Base-by-base conservation (phyloP, 805 yeast genomes). In the Phaffomyces thermotolerans region DNA sequence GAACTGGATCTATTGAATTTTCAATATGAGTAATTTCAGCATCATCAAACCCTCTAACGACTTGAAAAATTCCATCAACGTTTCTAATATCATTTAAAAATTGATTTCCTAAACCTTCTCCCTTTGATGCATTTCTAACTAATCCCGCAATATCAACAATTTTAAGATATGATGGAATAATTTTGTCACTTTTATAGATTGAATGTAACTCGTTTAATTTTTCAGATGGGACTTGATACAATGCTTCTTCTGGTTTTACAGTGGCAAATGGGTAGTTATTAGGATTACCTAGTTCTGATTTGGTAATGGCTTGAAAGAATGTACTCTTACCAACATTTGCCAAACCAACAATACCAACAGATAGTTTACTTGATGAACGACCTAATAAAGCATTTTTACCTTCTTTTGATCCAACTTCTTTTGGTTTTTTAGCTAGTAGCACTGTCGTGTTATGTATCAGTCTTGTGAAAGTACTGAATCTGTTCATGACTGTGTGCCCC, bases 251-350 rank as follows among this genome's bases (percentile, higher is more conserved):
- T 12, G 91, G 89, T 48, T 81, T 84, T 56, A 78, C 78, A 34
- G 91, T 83, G 41, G 90, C 90, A 58, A 82, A 83, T 17, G 91
- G 91, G 58, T 83, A 83, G 62, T 83, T 83, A 45, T 88, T 89
- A 47, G 91, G 90, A 63, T 68, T 79, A 53, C 71, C 84, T 76
- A 69, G 73, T 60, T 67, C 80, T 76, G 66, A 80, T 73, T 58
- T 82, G 53, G 91, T 83, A 53, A 83, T 79, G 41, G 89, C 87
- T 65, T 83, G 90, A 71, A 83, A 83, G 60, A 84, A 82, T 7
- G 90, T 83, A 13, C 87, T 79, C 57, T 83, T 83, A 56, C 91
- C 91, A 47, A 84, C 90, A 47, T 76, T 84, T 52, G 90, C 93
- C 45, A 84, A 68, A 40, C 93, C 93, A 47, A 84, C 93, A 49